A percentile compares a stretch with the other conserved stretches of the same genome.
These are phyloP conservation scores for Bathelium albidoporum DNA, from an alignment of 495 filamentous ascomycete genomes.

Conservation along the genomic window DNA sequence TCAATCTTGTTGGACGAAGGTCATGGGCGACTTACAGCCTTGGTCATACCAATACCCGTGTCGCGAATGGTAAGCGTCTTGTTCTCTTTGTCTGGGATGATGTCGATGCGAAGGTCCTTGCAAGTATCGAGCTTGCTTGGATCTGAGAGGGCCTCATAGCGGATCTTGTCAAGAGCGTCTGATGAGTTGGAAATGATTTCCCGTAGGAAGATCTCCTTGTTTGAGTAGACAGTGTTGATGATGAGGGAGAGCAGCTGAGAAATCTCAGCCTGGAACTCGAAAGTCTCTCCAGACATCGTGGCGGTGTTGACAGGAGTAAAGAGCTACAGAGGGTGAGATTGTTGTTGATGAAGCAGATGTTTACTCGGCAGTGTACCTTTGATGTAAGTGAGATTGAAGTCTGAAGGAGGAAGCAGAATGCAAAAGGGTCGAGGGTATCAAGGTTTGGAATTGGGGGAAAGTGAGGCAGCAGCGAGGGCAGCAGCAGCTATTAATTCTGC, in stretches of 20 bases:
- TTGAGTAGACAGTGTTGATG: slow-evolving; percentile 99
- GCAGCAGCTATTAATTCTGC: slow-evolving; percentile 4
- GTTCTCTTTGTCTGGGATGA: slow-evolving; percentile 89
- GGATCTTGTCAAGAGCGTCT: slow-evolving; percentile 99
- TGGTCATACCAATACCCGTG: slow-evolving; percentile 99
- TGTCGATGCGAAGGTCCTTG: slow-evolving; percentile 97
- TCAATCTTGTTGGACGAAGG: slow-evolving; percentile 37
- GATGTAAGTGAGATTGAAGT: not conserved
- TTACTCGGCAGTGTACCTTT: not conserved
- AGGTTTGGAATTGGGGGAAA: not conserved
- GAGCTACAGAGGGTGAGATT: not conserved
- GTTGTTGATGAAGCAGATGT: not conserved
- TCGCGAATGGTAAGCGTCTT: slow-evolving; percentile 96
- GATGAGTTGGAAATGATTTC: slow-evolving; percentile 96
- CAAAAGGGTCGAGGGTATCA: not conserved
- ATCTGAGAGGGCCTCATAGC: slow-evolving; percentile 94
- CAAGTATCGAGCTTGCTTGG: slow-evolving; percentile 89
- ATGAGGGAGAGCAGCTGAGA: slow-evolving; percentile 98
- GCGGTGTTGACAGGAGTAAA: slow-evolving; percentile 20
- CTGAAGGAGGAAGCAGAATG: not conserved
- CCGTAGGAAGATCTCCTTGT: slow-evolving; percentile 99
- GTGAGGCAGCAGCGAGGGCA: not conserved
- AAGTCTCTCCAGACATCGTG: slow-evolving; percentile 79
- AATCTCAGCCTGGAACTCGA: slow-evolving; percentile 99
- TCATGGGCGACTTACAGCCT: slow-evolving; percentile 51